These are phyloP conservation scores for Rosellinia necatrix DNA, from an alignment of 2,329 filamentous ascomycete genomes.

Conservation along the genomic window DNA sequence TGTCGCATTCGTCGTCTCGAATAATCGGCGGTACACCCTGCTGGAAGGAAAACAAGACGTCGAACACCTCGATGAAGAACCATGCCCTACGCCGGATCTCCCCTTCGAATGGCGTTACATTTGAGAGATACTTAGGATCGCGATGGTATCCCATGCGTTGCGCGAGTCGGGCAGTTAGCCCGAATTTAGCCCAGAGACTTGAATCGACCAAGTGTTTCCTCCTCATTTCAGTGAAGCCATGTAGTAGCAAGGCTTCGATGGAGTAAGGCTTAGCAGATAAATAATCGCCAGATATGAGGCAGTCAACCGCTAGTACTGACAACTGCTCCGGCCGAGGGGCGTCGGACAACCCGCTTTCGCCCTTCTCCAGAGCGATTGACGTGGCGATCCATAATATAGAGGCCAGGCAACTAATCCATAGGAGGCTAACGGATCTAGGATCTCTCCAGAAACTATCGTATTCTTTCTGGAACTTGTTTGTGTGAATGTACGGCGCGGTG, in stretches of 20 bases:
- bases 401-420: slow-evolving; percentile 58
- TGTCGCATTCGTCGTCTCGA: slow-evolving; percentile 53
- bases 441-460: slow-evolving; percentile 54
- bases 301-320: slow-evolving; percentile 48
- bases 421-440: slow-evolving; percentile 45
- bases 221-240: slow-evolving; percentile 49
- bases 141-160: slow-evolving; percentile 59
- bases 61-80: slow-evolving; percentile 53
- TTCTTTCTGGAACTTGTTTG: slow-evolving; percentile 51
- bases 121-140: slow-evolving; percentile 49
- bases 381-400: slow-evolving; percentile 51
- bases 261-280: slow-evolving; percentile 50
- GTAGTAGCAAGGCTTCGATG: slow-evolving; percentile 55
- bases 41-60: slow-evolving; percentile 56
- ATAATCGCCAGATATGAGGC: slow-evolving; percentile 54
- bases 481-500: slow-evolving; percentile 44
- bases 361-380: slow-evolving; percentile 43
- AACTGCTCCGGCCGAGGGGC: slow-evolving; percentile 39
- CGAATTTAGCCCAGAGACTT: slow-evolving; percentile 53
- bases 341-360: slow-evolving; percentile 35
- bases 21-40: slow-evolving; percentile 58
- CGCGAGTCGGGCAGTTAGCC: slow-evolving; percentile 52
- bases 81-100: slow-evolving; percentile 57
- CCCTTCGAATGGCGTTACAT: slow-evolving; percentile 53
- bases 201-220: slow-evolving; percentile 49